phyloP scores from a whole-genome alignment of 768 basidiomycete genomes.

The Boletus subcaerulescens region DNA sequence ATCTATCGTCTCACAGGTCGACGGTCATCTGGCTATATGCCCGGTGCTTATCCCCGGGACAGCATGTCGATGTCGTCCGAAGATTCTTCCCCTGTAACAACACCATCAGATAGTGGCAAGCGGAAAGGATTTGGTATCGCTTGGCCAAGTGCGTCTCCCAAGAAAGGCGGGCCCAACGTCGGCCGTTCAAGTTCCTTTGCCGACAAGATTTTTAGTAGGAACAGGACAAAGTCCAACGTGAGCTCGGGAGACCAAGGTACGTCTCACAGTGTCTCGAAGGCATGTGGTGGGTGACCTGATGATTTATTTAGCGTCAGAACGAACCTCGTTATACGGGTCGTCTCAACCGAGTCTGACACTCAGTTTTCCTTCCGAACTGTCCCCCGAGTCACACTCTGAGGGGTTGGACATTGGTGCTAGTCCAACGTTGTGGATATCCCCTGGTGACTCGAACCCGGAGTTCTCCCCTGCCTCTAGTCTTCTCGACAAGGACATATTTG shows the following conservation, averaged over 20 bases:
- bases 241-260: slow-evolving; percentile 46
- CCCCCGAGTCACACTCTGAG: slow-evolving; percentile 11
- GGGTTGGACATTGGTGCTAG: slow-evolving; percentile 23
- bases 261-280: slow-evolving; percentile 18
- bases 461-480: slow-evolving; percentile 36
- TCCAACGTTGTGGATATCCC: slow-evolving; percentile 50
- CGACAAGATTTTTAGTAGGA: slow-evolving; percentile 55
- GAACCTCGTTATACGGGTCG: slow-evolving; percentile 26
- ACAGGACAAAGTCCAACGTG: slow-evolving; percentile 50
- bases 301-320: slow-evolving; percentile 16
- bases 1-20: slow-evolving; percentile 44
- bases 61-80: slow-evolving; percentile 70
- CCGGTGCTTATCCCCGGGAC: slow-evolving; percentile 46
- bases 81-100: slow-evolving; percentile 59
- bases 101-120: slow-evolving; percentile 49
- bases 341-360: slow-evolving; percentile 25
- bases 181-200: slow-evolving; percentile 58
- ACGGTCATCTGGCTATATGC: slow-evolving; percentile 38
- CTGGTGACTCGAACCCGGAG: slow-evolving; percentile 36
- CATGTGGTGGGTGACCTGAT: neutral
- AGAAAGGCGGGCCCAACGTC: slow-evolving; percentile 43
- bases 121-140: slow-evolving; percentile 34
- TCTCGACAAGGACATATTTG: slow-evolving; percentile 61
- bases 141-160: slow-evolving; percentile 52
- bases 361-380: slow-evolving; percentile 20